Evolutionary conservation across 176 grass and related monocot genomes (phyloP).

Genomic region (Ananas comosus): DNA sequence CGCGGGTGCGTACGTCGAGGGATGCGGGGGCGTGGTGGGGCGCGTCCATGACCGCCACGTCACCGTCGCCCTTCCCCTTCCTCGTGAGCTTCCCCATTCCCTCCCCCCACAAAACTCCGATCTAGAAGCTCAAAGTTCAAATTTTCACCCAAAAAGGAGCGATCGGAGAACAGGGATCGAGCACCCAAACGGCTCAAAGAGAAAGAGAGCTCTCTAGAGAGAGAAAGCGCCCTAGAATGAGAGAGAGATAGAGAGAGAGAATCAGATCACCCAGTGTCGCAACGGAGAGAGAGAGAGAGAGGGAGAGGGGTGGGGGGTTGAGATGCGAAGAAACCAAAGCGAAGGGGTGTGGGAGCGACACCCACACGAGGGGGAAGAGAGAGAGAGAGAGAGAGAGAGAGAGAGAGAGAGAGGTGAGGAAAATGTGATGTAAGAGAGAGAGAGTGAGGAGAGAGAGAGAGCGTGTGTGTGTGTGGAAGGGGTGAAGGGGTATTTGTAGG

Average conservation of each 20-base stretch:
- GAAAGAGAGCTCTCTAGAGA: background rate
- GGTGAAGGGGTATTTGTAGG: background rate
- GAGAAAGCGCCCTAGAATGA: background rate
- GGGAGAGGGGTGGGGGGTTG: background rate
- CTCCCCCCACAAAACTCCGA: background rate
- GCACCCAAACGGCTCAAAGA: background rate
- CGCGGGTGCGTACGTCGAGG: constrained; percentile 16
- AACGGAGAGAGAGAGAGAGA: background rate
- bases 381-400: constrained; percentile 6
- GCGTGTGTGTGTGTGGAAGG: background rate
- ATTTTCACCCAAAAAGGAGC: background rate
- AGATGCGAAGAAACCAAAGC: background rate
- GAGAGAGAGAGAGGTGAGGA: background rate
- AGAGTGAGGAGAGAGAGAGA: constrained; percentile 6
- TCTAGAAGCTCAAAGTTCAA: background rate
- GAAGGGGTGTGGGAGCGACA: background rate
- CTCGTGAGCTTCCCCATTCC: constrained; percentile 17
- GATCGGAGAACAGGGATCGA: background rate
- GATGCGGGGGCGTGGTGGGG: constrained; percentile 8
- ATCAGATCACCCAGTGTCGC: background rate
- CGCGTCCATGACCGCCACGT: constrained; percentile 13
- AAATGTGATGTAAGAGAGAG: constrained; percentile 1
- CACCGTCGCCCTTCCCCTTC: constrained; percentile 10
- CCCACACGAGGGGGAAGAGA: background rate
- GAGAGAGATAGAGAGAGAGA: background rate